A percentile compares a stretch with the other conserved stretches of the same genome.
Conservation (phyloP, 768 basidiomycete genomes). For the Russula sp. region DNA sequence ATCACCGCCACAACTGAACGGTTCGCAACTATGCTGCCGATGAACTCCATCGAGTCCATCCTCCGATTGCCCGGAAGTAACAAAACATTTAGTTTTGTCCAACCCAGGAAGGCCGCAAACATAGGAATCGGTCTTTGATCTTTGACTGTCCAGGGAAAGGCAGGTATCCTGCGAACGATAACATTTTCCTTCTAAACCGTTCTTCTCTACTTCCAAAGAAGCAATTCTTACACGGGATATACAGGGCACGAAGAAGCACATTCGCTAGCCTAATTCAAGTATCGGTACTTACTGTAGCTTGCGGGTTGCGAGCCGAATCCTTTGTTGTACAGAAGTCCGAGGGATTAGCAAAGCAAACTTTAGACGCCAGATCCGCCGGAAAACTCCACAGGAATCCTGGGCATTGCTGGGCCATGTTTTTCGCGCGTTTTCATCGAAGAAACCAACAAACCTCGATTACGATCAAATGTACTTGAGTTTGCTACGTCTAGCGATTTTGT, state of each 20-base stretch:
- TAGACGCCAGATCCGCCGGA: background rate
- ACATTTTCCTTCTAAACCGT: background rate
- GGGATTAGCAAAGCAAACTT: conserved; percentile 18
- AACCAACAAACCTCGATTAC: background rate
- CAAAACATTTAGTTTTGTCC: background rate
- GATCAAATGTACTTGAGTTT: background rate
- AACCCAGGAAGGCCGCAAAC: background rate
- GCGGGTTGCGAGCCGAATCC: background rate
- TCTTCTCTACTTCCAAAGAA: background rate
- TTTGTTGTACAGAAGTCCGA: background rate
- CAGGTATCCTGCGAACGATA: background rate
- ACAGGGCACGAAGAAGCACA: background rate
- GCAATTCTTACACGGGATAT: background rate
- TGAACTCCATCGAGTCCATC: too few relatives aligned
- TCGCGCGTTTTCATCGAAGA: background rate
- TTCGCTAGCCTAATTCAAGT: background rate
- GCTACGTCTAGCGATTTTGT: background rate
- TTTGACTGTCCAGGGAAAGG: background rate
- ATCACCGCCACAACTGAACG: background rate
- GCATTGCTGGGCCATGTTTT: background rate
- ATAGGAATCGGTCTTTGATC: background rate
- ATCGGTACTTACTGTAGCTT: background rate
- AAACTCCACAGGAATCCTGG: background rate
- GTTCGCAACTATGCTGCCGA: too few relatives aligned
- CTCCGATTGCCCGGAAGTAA: background rate